These are phyloP conservation scores for Meira nashicola DNA, from an alignment of 1,284 basidiomycete species.

Conservation along the genomic window DNA sequence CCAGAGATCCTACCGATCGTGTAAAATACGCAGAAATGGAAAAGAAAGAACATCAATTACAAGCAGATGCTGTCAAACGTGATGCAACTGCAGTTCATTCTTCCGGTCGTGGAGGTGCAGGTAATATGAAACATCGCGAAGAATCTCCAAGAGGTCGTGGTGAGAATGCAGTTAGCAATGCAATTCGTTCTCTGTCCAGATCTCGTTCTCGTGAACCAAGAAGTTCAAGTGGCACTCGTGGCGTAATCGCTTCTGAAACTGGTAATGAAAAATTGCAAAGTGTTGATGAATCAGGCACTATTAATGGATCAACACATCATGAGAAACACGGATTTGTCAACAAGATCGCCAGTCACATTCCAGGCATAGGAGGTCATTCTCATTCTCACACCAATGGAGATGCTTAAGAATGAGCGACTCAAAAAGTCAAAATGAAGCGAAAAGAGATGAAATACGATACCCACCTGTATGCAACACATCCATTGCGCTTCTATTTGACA, in stretches of 20 bases:
- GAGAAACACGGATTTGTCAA: slow-evolving; percentile 17
- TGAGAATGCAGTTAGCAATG: slow-evolving; percentile 12
- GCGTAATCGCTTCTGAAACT: slow-evolving; percentile 17
- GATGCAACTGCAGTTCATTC: slow-evolving; percentile 59
- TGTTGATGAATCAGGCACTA: slow-evolving; percentile 28
- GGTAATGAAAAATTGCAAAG: slow-evolving; percentile 31
- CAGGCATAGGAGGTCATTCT: slow-evolving; percentile 6
- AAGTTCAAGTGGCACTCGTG: slow-evolving; percentile 26
- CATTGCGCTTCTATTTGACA: too few species aligned
- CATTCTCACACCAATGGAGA: too few species aligned
- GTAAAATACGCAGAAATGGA: slow-evolving; percentile 26
- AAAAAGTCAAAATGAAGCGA: too few species aligned
- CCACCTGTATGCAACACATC: too few species aligned
- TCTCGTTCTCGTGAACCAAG: slow-evolving; percentile 47
- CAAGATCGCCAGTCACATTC: slow-evolving; percentile 23
- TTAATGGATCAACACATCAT: slow-evolving; percentile 10
- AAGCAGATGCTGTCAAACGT: slow-evolving; percentile 46
- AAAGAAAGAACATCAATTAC: slow-evolving; percentile 23
- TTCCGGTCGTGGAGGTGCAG: slow-evolving; percentile 66
- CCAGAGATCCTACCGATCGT: slow-evolving; percentile 59
- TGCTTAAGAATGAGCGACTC: too few species aligned
- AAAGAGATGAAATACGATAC: too few species aligned
- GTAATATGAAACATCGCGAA: slow-evolving; percentile 58
- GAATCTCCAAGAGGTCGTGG: slow-evolving; percentile 25
- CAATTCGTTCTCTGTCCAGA: slow-evolving; percentile 35